These are phyloP conservation scores for Phaffomyces antillensis DNA, from an alignment of 805 yeast species.

Conservation along the genomic window DNA sequence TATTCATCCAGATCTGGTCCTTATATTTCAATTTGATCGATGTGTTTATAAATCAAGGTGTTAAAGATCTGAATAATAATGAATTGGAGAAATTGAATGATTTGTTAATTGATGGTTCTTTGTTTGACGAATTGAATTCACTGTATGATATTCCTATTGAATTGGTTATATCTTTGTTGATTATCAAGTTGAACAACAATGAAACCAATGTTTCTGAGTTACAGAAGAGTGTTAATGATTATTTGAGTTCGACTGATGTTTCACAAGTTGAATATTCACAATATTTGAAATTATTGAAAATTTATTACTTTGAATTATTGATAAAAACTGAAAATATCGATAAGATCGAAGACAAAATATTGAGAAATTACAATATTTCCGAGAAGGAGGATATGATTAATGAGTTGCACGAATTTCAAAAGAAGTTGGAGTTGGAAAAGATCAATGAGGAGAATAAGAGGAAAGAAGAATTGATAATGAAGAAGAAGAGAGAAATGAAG, in stretches of 20 bases:
- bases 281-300: constrained; percentile 17
- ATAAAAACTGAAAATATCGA: constrained; percentile 14
- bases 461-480: constrained; percentile 7
- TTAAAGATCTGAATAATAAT: neutral
- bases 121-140: constrained; percentile 12
- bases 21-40: constrained; percentile 22
- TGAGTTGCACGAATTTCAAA: constrained; percentile 8
- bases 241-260: constrained; percentile 9
- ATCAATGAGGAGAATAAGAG: constrained; percentile 9
- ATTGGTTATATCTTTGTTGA: constrained; percentile 12
- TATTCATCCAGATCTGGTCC: constrained; percentile 19
- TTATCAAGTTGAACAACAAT: constrained; percentile 19
- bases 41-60: constrained; percentile 15
- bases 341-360: constrained; percentile 18
- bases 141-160: constrained; percentile 14
- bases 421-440: constrained; percentile 8
- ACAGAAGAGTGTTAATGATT: constrained; percentile 17
- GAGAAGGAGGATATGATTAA: constrained; percentile 10
- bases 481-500: constrained; percentile 7
- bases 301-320: constrained; percentile 18
- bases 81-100: constrained; percentile 3
- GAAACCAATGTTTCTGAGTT: constrained; percentile 11
- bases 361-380: constrained; percentile 12
- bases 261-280: constrained; percentile 1
- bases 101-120: constrained; percentile 6